Conservation (phyloP, 1,139 yeast genomes). For the Yamadazyma mexicana region DNA sequence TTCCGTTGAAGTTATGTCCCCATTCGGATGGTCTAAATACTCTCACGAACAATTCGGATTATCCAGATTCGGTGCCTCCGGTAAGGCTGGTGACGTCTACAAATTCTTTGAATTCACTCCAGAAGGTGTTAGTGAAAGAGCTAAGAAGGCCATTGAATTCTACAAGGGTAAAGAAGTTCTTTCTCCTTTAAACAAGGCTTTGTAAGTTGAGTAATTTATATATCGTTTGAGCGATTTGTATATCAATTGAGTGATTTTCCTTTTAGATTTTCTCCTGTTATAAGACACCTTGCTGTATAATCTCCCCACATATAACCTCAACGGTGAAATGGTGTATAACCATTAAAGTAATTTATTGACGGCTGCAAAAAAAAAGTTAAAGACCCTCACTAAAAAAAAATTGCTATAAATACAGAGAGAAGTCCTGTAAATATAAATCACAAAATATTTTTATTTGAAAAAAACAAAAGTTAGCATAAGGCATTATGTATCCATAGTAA, state of each 20-base stretch:
- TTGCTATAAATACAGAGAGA: no score
- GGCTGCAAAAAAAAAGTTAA: neutral
- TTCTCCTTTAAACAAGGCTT: conserved; percentile 21
- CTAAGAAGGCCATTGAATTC: conserved; percentile 73
- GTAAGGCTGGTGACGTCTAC: conserved; percentile 83
- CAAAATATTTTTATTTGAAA: no score
- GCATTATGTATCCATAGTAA: no score
- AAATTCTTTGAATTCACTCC: conserved; percentile 87
- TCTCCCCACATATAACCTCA: no score
- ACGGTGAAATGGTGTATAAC: neutral
- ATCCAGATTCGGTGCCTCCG: conserved; percentile 97
- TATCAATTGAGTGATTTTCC: no score
- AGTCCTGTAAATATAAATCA: no score
- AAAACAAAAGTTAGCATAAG: no score
- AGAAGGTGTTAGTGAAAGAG: conserved; percentile 90
- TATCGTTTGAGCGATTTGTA: no score
- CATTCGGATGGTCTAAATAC: conserved; percentile 93
- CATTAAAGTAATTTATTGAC: neutral
- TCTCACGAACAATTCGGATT: conserved; percentile 97
- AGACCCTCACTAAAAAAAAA: neutral
- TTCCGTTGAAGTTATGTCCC: conserved; percentile 92
- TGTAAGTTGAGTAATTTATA: no score
- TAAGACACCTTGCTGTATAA: no score
- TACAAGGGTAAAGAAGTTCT: conserved; percentile 73
- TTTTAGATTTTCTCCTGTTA: no score